phyloP scores from a whole-genome alignment of 306 rosid genomes.

The Hippophae tibetana region DNA sequence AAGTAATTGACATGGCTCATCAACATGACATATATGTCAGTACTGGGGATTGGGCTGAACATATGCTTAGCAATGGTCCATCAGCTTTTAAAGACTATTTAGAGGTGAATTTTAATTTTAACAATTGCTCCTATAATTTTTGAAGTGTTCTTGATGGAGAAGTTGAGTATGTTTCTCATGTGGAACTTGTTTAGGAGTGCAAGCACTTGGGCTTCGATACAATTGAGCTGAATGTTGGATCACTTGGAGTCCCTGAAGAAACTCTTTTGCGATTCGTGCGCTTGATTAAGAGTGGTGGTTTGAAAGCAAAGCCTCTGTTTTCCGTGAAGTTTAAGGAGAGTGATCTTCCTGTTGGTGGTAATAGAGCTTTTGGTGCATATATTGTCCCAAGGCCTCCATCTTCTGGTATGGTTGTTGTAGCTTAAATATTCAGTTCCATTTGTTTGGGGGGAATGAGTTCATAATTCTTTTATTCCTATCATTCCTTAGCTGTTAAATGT shows the following conservation, averaged over 20 bases:
- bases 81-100: constrained; percentile 61
- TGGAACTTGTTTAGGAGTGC: constrained; percentile 49
- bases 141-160: not conserved
- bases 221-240: constrained; percentile 59
- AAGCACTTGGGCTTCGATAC: constrained; percentile 82
- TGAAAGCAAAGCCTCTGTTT: constrained; percentile 69
- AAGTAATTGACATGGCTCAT: constrained; percentile 74
- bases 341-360: constrained; percentile 54
- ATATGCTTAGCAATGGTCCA: constrained; percentile 54
- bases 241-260: constrained; percentile 76
- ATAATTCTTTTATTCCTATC: not conserved
- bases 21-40: constrained; percentile 74
- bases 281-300: constrained; percentile 65
- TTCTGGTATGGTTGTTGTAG: constrained; percentile 37
- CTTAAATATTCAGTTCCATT: not conserved
- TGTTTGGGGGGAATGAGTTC: not conserved
- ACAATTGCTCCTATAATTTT: not conserved
- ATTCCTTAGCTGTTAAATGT: not conserved
- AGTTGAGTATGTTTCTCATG: not conserved
- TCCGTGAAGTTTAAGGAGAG: constrained; percentile 65
- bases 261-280: constrained; percentile 68
- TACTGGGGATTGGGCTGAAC: constrained; percentile 92
- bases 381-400: constrained; percentile 58
- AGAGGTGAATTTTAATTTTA: constrained; percentile 41
- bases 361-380: constrained; percentile 85